These are phyloP conservation scores for Orbilia blumenaviensis DNA, from an alignment of 2,329 filamentous ascomycete genomes.

Conservation along the genomic window DNA sequence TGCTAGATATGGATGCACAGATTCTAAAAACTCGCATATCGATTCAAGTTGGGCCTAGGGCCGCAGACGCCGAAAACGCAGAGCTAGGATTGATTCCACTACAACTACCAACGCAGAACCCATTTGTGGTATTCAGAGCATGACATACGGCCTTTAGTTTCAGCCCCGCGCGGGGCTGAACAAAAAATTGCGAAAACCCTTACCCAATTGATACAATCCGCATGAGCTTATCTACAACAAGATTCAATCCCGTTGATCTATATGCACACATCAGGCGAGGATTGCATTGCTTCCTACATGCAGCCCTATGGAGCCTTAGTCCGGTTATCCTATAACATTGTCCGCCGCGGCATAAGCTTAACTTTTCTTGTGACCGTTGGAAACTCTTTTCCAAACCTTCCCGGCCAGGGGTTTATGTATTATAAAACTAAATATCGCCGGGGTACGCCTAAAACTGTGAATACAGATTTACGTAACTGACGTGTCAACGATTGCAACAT, in stretches of 20 bases:
- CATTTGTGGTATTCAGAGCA: background rate
- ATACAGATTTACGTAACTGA: background rate
- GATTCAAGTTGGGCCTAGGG: too few species aligned
- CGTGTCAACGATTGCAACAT: too few species aligned
- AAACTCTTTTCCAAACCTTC: too few species aligned
- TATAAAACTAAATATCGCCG: too few species aligned
- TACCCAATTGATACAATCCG: background rate
- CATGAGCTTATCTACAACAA: conserved; percentile 4
- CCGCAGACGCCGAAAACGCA: too few species aligned
- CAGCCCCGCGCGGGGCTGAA: background rate
- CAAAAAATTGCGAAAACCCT: background rate
- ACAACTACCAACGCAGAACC: background rate
- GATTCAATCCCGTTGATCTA: background rate
- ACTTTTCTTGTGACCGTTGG: too few species aligned
- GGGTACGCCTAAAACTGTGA: too few species aligned
- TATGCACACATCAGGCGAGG: conserved; percentile 2
- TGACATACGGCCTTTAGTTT: background rate
- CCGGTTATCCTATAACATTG: background rate
- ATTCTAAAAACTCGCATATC: too few species aligned
- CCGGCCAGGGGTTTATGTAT: too few species aligned
- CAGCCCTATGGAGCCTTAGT: background rate
- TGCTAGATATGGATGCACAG: too few species aligned
- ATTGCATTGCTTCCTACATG: background rate
- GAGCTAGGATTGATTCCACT: too few species aligned
- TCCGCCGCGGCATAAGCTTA: too few species aligned